phyloP scores from a whole-genome alignment of 1,284 basidiomycete species.

The Ceratobasidium sp. region DNA sequence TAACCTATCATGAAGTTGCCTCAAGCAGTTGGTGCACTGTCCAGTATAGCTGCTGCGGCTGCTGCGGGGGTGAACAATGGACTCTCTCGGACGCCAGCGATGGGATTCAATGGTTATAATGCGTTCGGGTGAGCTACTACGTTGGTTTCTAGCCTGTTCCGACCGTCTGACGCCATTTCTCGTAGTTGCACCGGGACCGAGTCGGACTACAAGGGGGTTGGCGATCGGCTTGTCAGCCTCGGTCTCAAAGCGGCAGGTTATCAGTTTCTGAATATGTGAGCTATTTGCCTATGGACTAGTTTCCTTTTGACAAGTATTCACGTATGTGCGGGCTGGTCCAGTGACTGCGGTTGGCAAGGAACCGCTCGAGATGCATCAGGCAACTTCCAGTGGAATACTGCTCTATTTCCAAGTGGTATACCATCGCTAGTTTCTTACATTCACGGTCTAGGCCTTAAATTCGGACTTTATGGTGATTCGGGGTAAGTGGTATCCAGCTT shows the following conservation, averaged over 20 bases:
- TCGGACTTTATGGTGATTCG: slow-evolving; percentile 61
- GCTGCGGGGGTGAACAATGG: slow-evolving; percentile 57
- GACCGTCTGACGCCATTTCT: neutral
- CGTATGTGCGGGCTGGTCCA: slow-evolving; percentile 45
- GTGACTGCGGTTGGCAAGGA: slow-evolving; percentile 63
- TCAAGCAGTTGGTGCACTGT: neutral
- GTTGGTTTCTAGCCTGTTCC: neutral
- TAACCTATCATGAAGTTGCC: slow-evolving; percentile 2
- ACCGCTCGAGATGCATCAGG: slow-evolving; percentile 57
- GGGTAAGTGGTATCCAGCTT: slow-evolving; percentile 45
- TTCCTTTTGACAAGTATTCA: neutral
- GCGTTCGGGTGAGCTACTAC: slow-evolving; percentile 56
- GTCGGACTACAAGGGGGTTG: slow-evolving; percentile 56
- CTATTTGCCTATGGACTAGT: neutral
- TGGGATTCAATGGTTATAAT: slow-evolving; percentile 65
- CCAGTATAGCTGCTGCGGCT: neutral
- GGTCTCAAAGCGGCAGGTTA: slow-evolving; percentile 58
- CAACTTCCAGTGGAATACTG: slow-evolving; percentile 60
- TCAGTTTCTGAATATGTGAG: slow-evolving; percentile 58
- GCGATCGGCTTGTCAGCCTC: slow-evolving; percentile 55
- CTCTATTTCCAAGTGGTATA: slow-evolving; percentile 58
- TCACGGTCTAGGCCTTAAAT: slow-evolving; percentile 58
- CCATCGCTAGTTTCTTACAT: slow-evolving; percentile 57
- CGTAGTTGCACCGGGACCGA: slow-evolving; percentile 58
- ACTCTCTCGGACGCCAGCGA: slow-evolving; percentile 58